Percentiles rank a stretch among this genome's conserved stretches.
These are phyloP conservation scores for Schizochytrium sp. DNA, from an alignment of 108 stramenopile species.

Conservation along the genomic window DNA sequence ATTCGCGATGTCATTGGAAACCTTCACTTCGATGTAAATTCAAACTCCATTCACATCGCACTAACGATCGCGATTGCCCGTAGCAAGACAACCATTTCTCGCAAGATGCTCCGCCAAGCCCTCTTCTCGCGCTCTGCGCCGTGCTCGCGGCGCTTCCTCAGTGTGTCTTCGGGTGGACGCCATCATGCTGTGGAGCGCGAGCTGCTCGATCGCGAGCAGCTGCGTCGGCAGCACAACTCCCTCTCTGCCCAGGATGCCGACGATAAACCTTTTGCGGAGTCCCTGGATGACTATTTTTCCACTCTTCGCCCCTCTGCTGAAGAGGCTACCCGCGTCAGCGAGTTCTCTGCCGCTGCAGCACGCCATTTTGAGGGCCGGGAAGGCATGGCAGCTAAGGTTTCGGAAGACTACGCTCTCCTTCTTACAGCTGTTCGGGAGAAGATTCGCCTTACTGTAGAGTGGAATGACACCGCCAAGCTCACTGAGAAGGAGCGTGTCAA, in stretches of 20 bases:
- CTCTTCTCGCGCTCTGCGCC: neutral
- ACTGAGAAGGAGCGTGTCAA: slow-evolving; percentile 54
- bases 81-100: no score
- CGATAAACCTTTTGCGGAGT: slow-evolving; percentile 23
- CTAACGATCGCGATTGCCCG: no score
- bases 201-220: slow-evolving; percentile 28
- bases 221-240: slow-evolving; percentile 31
- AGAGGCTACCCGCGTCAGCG: neutral
- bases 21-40: no score
- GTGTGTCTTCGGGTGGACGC: neutral
- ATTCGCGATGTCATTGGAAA: no score
- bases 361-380: neutral
- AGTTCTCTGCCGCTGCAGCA: neutral
- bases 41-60: no score
- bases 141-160: neutral
- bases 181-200: slow-evolving; percentile 25
- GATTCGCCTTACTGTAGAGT: slow-evolving; percentile 39
- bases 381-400: neutral
- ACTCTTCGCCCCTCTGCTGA: neutral
- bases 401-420: slow-evolving; percentile 22
- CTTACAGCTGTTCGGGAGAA: neutral
- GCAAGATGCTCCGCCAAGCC: no score
- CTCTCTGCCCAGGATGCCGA: slow-evolving; percentile 15
- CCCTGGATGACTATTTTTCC: neutral
- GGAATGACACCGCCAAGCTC: slow-evolving; percentile 45